Base-by-base conservation (phyloP, 2,329 filamentous ascomycete species). In the Ascochyta rabiei region DNA sequence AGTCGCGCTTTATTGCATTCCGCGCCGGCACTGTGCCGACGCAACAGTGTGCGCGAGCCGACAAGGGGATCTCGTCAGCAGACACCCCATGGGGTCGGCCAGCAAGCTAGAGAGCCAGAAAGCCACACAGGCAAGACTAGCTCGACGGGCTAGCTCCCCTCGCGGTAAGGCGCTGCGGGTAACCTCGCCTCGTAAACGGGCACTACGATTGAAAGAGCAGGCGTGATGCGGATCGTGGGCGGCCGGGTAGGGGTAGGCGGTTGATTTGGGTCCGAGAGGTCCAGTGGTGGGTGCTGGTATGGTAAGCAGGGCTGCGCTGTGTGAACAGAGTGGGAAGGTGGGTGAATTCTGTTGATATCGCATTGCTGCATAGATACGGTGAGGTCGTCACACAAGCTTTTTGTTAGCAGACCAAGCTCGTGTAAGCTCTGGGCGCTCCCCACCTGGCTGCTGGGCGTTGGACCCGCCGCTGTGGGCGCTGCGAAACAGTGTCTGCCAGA, bases 241-340 rank as follows among this genome's bases (percentile, higher is more conserved):
- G 15, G 33, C 39, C 6, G 10, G 5, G 40, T 38, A 33, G 48
- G 48, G 33, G 24, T 31, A 44, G 48, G 48, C 19, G 34, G 28
- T 54, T 48, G 26, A 44, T 54, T 23, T 54, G 40, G 10, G 16
- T 37, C 51, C 51, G 51, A 54, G 31, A 16, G n/a, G 18, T 10
- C 19, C 34, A 21, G 12, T 3, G 13, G 3, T 30, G 24, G 8
- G 7, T 39, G 34, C 16, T 35, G 26, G 4, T 1, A 18, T 19
- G 28, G 38, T 35, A n/a, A 35, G 21, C 38, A 23, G 21, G 21
- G 13, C 16, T 48, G 28, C 45, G 28, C 18, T 48, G 18, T 38
- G 7, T 18, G 10, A 18, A 24, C 47, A 12, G 31, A 24, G 13
- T 18, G 10, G 19, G 48, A 50, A 43, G 40, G 48, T 50, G 40